Evolutionary conservation across 495 filamentous ascomycete genomes (phyloP).

Genomic region (Podospora appendiculata): DNA sequence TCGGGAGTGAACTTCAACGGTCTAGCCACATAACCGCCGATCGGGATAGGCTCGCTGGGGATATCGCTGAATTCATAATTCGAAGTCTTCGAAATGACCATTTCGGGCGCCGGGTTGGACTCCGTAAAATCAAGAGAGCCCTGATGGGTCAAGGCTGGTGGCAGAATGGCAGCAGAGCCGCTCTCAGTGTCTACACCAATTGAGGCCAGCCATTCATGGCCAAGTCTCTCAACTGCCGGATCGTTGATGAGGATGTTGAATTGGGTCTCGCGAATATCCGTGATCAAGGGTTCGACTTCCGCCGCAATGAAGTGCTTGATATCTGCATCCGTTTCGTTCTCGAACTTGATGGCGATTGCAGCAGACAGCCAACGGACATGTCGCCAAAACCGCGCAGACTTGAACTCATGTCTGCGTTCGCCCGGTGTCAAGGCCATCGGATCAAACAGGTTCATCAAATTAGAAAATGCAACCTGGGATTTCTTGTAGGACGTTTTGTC

Average conservation of each 20-base stretch:
- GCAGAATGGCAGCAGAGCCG: too few relatives aligned
- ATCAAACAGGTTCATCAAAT: conserved; percentile 11
- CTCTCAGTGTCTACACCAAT: too few relatives aligned
- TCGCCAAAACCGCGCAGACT: conserved; percentile 13
- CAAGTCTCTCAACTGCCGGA: neutral
- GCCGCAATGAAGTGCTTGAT: conserved; percentile 8
- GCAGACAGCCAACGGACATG: conserved; percentile 18
- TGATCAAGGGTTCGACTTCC: conserved; percentile 3
- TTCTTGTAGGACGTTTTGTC: conserved; percentile 7
- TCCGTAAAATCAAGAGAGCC: too few relatives aligned
- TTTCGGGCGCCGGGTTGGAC: too few relatives aligned
- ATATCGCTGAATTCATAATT: too few relatives aligned
- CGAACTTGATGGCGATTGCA: conserved; percentile 9
- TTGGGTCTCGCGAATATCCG: conserved; percentile 1
- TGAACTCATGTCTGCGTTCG: conserved; percentile 16
- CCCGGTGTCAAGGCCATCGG: conserved; percentile 12
- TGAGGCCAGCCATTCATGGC: conserved; percentile 1
- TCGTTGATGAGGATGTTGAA: neutral
- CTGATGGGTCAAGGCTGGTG: too few relatives aligned
- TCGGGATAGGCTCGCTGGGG: too few relatives aligned
- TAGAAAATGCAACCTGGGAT: conserved; percentile 8
- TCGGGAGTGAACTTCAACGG: too few relatives aligned
- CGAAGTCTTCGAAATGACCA: too few relatives aligned
- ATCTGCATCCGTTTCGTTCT: neutral
- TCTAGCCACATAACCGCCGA: too few relatives aligned